phyloP scores from a whole-genome alignment of 108 stramenopile species.

The Cyclotella cryptica region DNA sequence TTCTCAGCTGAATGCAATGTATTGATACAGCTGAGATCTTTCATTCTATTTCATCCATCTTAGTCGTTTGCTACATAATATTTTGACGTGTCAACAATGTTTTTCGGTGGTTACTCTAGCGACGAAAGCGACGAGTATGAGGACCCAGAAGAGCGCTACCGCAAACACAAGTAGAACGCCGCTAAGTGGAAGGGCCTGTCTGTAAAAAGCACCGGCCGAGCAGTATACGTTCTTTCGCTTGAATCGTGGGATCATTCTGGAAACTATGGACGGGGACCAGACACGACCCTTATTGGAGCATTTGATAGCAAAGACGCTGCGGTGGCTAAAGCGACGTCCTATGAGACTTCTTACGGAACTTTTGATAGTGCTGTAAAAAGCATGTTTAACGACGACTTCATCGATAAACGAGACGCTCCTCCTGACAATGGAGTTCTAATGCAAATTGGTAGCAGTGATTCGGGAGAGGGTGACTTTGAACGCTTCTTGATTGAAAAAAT shows the following conservation, averaged over 20 bases:
- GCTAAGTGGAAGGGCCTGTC: neutral
- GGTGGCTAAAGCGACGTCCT: neutral
- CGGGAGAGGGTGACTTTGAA: constrained; percentile 13
- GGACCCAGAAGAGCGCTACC: neutral
- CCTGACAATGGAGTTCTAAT: constrained; percentile 16
- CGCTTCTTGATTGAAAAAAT: constrained; percentile 1
- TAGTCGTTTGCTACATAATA: too few species aligned
- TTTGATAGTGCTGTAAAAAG: neutral
- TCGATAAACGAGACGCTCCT: constrained; percentile 6
- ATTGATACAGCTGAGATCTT: too few species aligned
- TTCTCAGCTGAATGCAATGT: too few species aligned
- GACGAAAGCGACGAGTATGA: neutral
- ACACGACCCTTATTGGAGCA: neutral
- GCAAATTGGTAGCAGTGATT: constrained; percentile 9
- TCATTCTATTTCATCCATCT: too few species aligned
- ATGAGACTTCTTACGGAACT: neutral
- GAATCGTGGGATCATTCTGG: neutral
- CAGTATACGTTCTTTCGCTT: neutral
- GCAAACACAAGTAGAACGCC: neutral
- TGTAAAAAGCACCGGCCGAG: neutral
- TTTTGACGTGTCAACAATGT: too few species aligned
- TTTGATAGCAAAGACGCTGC: constrained; percentile 5
- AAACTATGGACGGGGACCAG: neutral
- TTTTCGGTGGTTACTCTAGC: too few species aligned
- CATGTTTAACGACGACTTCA: neutral